These are phyloP conservation scores for Stentor roeselii DNA, from an alignment of 73 alveolate genomes.

Conservation along the genomic window DNA sequence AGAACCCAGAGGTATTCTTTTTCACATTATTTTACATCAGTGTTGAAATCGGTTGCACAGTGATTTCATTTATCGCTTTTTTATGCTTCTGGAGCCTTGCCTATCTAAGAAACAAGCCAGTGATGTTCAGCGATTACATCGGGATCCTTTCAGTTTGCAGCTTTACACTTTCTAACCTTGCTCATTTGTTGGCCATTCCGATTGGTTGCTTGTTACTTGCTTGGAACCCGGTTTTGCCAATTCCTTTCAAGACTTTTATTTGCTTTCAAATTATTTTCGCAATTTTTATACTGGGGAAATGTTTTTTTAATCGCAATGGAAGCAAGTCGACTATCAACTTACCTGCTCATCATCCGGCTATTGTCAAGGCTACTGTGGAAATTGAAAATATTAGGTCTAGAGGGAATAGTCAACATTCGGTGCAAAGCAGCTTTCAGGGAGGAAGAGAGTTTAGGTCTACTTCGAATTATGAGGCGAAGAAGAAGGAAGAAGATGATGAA, in stretches of 20 bases:
- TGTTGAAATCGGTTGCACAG: background rate
- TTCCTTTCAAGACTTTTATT: background rate
- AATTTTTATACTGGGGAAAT: background rate
- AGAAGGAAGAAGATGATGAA: background rate
- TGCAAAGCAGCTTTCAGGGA: background rate
- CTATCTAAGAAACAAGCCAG: background rate
- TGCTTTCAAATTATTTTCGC: background rate
- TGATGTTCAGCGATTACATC: background rate
- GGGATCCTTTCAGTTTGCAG: slow-evolving; percentile 2
- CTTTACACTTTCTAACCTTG: background rate
- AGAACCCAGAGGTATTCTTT: background rate
- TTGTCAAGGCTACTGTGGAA: background rate
- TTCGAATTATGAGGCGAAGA: background rate
- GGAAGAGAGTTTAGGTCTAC: slow-evolving; percentile 15
- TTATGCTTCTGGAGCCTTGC: background rate
- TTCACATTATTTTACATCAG: slow-evolving; percentile 13
- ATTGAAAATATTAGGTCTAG: slow-evolving; percentile 3
- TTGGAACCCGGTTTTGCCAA: background rate
- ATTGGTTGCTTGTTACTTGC: background rate
- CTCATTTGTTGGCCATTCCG: slow-evolving; percentile 4
- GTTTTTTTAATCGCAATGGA: background rate
- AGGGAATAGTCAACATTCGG: background rate
- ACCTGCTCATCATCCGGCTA: background rate
- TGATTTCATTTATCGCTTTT: background rate
- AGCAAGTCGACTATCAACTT: background rate